These are phyloP conservation scores for Colletotrichum trifolii DNA, from an alignment of 2,329 filamentous ascomycete species.

Conservation along the genomic window DNA sequence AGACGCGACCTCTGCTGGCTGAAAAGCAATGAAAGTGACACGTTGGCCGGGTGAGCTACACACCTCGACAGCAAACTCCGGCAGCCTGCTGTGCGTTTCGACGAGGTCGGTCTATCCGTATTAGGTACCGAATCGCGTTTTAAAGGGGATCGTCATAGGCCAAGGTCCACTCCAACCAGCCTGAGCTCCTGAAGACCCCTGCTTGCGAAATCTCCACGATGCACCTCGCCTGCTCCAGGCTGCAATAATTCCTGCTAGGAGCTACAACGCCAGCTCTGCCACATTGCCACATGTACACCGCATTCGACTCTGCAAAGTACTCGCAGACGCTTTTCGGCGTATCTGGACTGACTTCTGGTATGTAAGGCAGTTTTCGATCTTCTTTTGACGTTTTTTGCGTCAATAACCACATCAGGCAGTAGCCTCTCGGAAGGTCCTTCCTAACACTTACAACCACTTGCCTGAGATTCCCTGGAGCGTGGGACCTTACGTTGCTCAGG, in stretches of 20 bases:
- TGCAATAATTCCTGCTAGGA: conserved; percentile 47
- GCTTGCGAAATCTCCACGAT: conserved; percentile 22
- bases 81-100: conserved; percentile 21
- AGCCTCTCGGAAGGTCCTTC: not conserved
- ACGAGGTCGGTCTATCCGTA: not conserved
- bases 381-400: not conserved
- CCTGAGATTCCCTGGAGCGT: conserved; percentile 27
- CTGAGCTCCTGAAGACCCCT: conserved; percentile 33
- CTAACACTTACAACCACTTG: conserved; percentile 34
- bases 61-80: conserved; percentile 13
- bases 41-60: conserved; percentile 27
- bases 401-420: not conserved
- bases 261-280: not conserved
- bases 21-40: conserved; percentile 27
- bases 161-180: conserved; percentile 42
- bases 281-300: not conserved
- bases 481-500: conserved; percentile 34
- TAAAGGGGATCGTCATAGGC: conserved; percentile 23
- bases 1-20: conserved; percentile 27
- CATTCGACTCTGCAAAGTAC: not conserved
- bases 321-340: not conserved
- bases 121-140: conserved; percentile 27
- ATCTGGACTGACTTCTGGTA: fast-evolving
- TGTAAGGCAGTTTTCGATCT: fast-evolving
- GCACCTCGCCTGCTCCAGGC: conserved; percentile 42